Base-by-base conservation (phyloP, 257 asterid genomes). In the Misopates orontium region DNA sequence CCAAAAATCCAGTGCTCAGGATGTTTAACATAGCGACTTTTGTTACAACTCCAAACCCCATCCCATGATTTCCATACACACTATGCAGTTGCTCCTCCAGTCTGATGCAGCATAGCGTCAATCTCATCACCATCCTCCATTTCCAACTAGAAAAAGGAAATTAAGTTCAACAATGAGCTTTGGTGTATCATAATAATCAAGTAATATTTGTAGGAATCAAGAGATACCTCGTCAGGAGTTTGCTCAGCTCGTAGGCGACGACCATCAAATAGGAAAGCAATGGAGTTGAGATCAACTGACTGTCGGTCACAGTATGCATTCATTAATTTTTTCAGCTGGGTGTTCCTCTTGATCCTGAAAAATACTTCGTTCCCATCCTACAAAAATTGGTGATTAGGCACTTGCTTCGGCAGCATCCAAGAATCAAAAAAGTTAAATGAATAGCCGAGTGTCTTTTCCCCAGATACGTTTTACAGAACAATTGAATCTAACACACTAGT, bases 211-310 rank as follows among this genome's bases (percentile, higher is more conserved):
- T 1, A 24, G 50, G 1, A 48, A 47, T 12, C 11, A 66, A 52
- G 70, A n/a, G 40, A 9, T 8, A 85, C 93, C 89, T 85, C 93
- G 66, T 81, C 83, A 0, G 93, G 93, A 53, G 93, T 79, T 31
- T 85, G 87, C 78, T 83, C 89, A 16, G 62, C 78, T 1, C 85
- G 76, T n/a, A 85, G 82, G 20, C 87, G 82, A 36, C 93, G 83
- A n/a, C 89, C 86, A 51, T 83, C 89, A 76, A 80, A 83, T 36
- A 80, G 75, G 55, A 83, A 83, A 8, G 82, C 86, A 66, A 78
- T 71, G 8, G 81, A 67, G 16, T 66, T 72, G 48, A 74, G n/a
- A 54, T 80, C 86, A 48, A 79, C 79, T 0, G 88, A 82, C 31
- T 77, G 83, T 4, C 85, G 71, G 40, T 83, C 84, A 69, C 86